Base-by-base conservation (phyloP, 805 yeast species). In the Pichia nanzhaoensis region DNA sequence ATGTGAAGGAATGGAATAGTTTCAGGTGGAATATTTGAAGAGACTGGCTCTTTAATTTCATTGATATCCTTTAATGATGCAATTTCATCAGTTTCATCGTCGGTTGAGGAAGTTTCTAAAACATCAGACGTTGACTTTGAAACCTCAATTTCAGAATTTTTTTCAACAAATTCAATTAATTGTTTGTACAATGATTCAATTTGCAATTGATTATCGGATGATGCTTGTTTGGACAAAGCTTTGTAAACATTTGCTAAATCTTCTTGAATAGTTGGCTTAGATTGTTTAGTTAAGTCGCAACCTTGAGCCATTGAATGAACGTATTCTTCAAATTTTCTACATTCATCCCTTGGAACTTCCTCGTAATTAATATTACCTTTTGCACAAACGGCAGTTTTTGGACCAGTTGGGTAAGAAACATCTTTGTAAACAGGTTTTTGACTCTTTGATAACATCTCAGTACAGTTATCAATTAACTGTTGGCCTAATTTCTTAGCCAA, bases 271-370 rank as follows among this genome's bases (percentile, higher is more conserved):
- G 91, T 74, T 56, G 91, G 87, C 60, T 85, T 83, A 38, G 68
- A 64, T 49, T 69, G 71, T 56, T 74, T 80, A 48, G 97, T 86
- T 60, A 87, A 68, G 54, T 80, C 80, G 57, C 95, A 90, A 69
- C 99, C 99, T 60, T 78, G 82, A 44, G 98, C 95, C 97, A 93
- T 90, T 67, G 87, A 95, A 62, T 80, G 77, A 54, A 93, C 97
- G 65, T 93, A 93, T 65, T 90, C 91, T 70, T 93, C 96, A 52
- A 93, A 77, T 66, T 93, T 93, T 69, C 97, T 82, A 52, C 90
- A 95, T 50, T 91, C 78, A 41, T 90, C 86, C 68, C 95, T 85
- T 63, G 87, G 81, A 51, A 75, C 83, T 71, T 93, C 99, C 49
- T 79, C 73, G 68, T 88, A 93, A 48, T 72, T 75, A 60, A 93